Conservation (phyloP, 208 protist species). For the Trypanosoma mega region DNA sequence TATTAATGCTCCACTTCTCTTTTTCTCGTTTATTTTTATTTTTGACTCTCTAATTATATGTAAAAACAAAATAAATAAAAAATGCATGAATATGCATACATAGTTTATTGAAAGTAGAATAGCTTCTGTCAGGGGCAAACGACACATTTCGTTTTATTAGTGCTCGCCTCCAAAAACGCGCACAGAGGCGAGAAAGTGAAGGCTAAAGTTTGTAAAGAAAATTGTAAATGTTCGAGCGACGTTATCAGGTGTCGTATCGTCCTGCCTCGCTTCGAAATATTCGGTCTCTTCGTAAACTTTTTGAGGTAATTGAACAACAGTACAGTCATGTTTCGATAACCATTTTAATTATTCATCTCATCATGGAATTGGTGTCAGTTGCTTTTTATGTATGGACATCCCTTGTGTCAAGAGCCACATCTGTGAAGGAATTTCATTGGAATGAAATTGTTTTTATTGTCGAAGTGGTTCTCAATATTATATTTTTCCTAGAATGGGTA, state of each 20-base stretch:
- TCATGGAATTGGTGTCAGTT: constrained; percentile 60
- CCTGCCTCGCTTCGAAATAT: constrained; percentile 18
- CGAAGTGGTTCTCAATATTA: constrained; percentile 68
- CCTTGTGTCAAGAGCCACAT: constrained; percentile 29
- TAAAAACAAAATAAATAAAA: neutral
- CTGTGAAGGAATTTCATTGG: constrained; percentile 52
- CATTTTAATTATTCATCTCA: constrained; percentile 47
- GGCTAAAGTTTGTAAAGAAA: too few relatives aligned
- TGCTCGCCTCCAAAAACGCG: too few relatives aligned
- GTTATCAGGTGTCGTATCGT: neutral
- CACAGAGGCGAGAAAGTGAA: too few relatives aligned
- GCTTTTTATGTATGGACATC: constrained; percentile 76
- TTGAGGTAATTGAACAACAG: constrained; percentile 43
- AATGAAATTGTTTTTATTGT: constrained; percentile 46
- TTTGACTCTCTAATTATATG: neutral
- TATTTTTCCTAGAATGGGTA: constrained; percentile 74
- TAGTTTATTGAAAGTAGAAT: too few relatives aligned
- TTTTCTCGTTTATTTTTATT: neutral
- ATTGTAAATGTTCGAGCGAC: neutral
- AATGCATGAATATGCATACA: neutral
- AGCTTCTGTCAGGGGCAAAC: too few relatives aligned
- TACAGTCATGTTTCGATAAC: constrained; percentile 57
- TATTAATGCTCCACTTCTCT: too few relatives aligned
- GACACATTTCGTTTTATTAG: too few relatives aligned
- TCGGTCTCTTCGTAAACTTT: constrained; percentile 42